These are phyloP conservation scores for Silene uniflora DNA, from an alignment of 148 eudicot genomes.

Conservation along the genomic window DNA sequence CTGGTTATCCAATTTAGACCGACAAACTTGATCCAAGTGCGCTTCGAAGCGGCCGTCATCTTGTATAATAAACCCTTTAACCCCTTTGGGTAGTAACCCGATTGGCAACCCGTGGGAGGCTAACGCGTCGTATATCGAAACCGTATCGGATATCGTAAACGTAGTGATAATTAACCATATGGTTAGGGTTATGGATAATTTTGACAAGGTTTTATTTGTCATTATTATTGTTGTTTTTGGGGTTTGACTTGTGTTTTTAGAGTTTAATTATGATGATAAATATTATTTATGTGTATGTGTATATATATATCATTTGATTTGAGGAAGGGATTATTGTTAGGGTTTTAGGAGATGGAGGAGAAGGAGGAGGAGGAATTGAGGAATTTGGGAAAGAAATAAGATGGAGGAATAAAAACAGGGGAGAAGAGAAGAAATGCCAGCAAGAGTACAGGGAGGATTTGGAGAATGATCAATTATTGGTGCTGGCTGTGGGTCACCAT, in stretches of 20 bases:
- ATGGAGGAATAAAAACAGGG: neutral
- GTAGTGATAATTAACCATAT: neutral
- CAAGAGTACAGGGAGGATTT: constrained; percentile 28
- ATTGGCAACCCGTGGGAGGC: constrained; percentile 53
- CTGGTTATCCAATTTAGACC: constrained; percentile 65
- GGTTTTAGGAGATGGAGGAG: too few relatives aligned
- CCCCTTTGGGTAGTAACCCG: constrained; percentile 78
- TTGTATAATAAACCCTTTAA: constrained; percentile 35
- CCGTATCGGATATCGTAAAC: neutral
- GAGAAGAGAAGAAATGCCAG: constrained; percentile 6
- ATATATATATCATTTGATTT: too few relatives aligned
- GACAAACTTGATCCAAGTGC: constrained; percentile 56
- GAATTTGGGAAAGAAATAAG: neutral
- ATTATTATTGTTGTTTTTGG: neutral
- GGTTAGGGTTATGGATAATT: neutral
- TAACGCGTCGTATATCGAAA: constrained; percentile 56
- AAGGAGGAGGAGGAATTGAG: neutral
- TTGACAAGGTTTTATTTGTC: neutral
- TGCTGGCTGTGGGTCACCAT: constrained; percentile 25
- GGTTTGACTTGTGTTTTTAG: neutral
- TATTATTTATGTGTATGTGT: neutral
- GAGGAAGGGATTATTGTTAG: neutral
- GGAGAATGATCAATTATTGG: constrained; percentile 34
- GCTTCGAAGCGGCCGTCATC: constrained; percentile 51
- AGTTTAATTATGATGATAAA: neutral